Conservation (phyloP, 148 eudicot species). For the Cornus kousa region DNA sequence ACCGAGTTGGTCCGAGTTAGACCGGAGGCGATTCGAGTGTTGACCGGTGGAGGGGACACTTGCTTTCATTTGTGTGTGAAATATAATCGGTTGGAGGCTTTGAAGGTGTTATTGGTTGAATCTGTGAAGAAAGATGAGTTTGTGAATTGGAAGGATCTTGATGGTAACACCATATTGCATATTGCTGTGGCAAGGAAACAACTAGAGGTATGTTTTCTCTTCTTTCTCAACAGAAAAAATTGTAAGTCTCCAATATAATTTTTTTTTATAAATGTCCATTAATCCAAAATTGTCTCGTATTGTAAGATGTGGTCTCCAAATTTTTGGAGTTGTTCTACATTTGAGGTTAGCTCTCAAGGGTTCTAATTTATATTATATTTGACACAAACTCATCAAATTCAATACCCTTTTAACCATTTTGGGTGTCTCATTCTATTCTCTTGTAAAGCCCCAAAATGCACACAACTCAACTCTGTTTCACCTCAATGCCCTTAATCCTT, state of each 20-base stretch:
- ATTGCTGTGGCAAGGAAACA: slow-evolving; percentile 25
- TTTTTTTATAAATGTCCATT: too few relatives aligned
- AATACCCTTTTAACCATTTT: too few relatives aligned
- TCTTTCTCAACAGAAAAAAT: not conserved
- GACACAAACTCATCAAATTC: too few relatives aligned
- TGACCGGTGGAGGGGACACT: slow-evolving; percentile 16
- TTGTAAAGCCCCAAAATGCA: too few relatives aligned
- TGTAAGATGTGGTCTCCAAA: too few relatives aligned
- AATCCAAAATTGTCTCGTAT: too few relatives aligned
- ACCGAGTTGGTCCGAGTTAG: slow-evolving; percentile 13
- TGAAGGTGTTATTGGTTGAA: slow-evolving; percentile 20
- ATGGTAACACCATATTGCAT: slow-evolving; percentile 26
- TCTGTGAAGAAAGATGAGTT: slow-evolving; percentile 8
- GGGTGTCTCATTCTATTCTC: too few relatives aligned
- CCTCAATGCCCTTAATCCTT: too few relatives aligned
- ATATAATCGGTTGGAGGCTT: slow-evolving; percentile 20
- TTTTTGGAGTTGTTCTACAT: too few relatives aligned
- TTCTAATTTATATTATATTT: too few relatives aligned
- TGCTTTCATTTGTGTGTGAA: slow-evolving; percentile 27
- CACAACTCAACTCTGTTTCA: not conserved
- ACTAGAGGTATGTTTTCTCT: slow-evolving; percentile 20
- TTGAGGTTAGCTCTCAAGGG: too few relatives aligned
- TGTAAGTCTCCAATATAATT: too few relatives aligned
- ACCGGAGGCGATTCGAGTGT: slow-evolving; percentile 7
- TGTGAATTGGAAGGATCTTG: slow-evolving; percentile 24